These are phyloP conservation scores for Fusarium papillatum DNA, from an alignment of 2,329 filamentous ascomycete genomes.

Conservation along the genomic window DNA sequence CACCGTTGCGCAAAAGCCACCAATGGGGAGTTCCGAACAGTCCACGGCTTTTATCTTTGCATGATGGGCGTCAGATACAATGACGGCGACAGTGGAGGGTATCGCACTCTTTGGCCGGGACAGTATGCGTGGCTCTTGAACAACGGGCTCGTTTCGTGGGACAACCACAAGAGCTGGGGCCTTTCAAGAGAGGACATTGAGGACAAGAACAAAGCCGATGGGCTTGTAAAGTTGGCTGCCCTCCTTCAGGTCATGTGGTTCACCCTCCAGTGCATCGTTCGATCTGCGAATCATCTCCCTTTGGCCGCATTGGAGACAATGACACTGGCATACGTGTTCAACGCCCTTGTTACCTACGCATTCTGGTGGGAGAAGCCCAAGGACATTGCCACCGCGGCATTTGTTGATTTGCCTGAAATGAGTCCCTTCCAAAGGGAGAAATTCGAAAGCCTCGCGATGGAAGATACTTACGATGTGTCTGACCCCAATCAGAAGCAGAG, in stretches of 20 bases:
- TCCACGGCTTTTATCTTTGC: slow-evolving; percentile 7
- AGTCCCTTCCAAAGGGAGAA: slow-evolving; percentile 1
- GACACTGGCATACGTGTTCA: slow-evolving; percentile 18
- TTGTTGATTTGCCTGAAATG: slow-evolving; percentile 9
- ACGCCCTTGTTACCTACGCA: slow-evolving; percentile 6
- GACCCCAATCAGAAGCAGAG: neutral
- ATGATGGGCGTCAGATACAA: slow-evolving; percentile 11
- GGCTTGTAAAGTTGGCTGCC: slow-evolving; percentile 11
- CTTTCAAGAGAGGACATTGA: slow-evolving; percentile 5
- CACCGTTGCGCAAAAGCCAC: neutral
- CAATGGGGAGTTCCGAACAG: neutral
- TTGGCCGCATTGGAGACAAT: slow-evolving; percentile 19
- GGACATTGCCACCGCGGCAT: slow-evolving; percentile 11
- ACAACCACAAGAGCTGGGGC: slow-evolving; percentile 1
- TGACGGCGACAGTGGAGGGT: neutral
- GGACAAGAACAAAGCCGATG: slow-evolving; percentile 22
- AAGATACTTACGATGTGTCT: slow-evolving; percentile 13
- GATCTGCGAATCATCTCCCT: slow-evolving; percentile 3
- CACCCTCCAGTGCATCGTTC: slow-evolving; percentile 8
- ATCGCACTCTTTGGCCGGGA: neutral
- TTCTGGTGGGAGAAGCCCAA: slow-evolving; percentile 26
- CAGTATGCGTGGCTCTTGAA: slow-evolving; percentile 20
- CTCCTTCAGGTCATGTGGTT: slow-evolving; percentile 19
- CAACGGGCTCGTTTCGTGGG: slow-evolving; percentile 5
- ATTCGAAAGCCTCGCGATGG: slow-evolving; percentile 18